Evolutionary conservation across 2,329 filamentous ascomycete species (phyloP), one percentile per base, ranked within the genome.

Genomic region (Podosphaera aphanis): DNA sequence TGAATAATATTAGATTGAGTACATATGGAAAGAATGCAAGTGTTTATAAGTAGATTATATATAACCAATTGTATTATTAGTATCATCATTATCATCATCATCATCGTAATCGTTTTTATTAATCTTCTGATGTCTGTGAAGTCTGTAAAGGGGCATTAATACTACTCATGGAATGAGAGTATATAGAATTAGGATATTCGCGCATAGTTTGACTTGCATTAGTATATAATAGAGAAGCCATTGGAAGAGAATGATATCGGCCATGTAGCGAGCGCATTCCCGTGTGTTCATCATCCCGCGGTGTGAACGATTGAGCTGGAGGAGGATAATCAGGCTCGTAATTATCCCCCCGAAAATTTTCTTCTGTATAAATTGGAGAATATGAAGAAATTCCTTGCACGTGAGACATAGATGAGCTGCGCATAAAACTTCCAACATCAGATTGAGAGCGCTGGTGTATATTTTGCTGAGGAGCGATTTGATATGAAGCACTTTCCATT

Each of bases 401-500:
- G 11, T 33, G 15, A 33, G 29, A n/a, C 29, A 33, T 33, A 13
- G 8, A n/a, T 13, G 29, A 33, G 29, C 29, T 33, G 1, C 15
- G 29, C 4, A 33, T 33, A 13, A 33, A 33, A 33, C 20, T 43
- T 36, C 49, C 45, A 23, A 57, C 48, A 41, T 59, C 56, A 5
- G 57, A 58, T 21, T 53, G 55, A n/a, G 56, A 57, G 19, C 57
- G 52, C 31, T 53, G 50, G 44, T 59, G 57, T 15, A 47, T 29
- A 29, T 49, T 47, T 21, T 51, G 50, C 29, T 33, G 29, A 13
- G 38, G 36, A 44, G n/a, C 27, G 10, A 18, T 13, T 16, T 18
- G 21, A 36, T 47, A 33, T 3, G 42, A 44, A 39, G 52, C 48
- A 47, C 10, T 48, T 36, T 57, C 55, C 5, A 56, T 48, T 25